Evolutionary conservation across 164 flowering plant species (phyloP), one percentile per base, ranked within the genome.

Genomic region (Annona squamosa): DNA sequence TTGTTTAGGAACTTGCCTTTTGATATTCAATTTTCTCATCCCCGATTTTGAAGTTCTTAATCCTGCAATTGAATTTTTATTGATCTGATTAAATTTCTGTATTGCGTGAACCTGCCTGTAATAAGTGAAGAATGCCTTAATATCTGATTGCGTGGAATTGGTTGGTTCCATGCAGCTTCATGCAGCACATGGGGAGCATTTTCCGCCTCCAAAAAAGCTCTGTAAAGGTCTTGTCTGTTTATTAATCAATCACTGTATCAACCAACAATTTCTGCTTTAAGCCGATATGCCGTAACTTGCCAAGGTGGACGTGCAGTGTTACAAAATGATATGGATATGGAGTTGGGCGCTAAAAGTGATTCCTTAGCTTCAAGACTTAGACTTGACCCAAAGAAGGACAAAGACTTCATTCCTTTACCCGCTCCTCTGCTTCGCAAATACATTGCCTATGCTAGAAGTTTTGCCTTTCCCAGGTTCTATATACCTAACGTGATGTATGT

Each of bases 401-500:
- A 56, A 61, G 91, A 91, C 75, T 93, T 93, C 87, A 84, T 72
- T 77, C 97, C 98, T 46, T 79, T 92, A 76, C 98, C 97, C 71
- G 85, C 80, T 77, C 88, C 87, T 46, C 97, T 96, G 82, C 91
- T 96, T 57, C 90, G 97, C 65, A 96, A 96, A 81, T 96, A 92
- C 80, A 90, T 93, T 82, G 92, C 98, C 72, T 96, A 96, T 88
- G 97, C 99, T 76, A 87, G 93, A 83, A 86, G 85, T 72, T 90
- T 83, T 73, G 87, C 91, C 80, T 86, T 85, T 76, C 98, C 99
- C 2, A 91, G 94, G 99, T 96, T 74, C 81, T 76, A 65, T 74
- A 45, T 17, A 26, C 37, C 37, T 26, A 48, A 10, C 63, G 9
- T 59, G 57, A 65, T 70, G 6, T n/a, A 45, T 46, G 26, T 56